These are phyloP conservation scores for Pythium phragmiticola DNA, from an alignment of 352 stramenopile species.

Conservation along the genomic window DNA sequence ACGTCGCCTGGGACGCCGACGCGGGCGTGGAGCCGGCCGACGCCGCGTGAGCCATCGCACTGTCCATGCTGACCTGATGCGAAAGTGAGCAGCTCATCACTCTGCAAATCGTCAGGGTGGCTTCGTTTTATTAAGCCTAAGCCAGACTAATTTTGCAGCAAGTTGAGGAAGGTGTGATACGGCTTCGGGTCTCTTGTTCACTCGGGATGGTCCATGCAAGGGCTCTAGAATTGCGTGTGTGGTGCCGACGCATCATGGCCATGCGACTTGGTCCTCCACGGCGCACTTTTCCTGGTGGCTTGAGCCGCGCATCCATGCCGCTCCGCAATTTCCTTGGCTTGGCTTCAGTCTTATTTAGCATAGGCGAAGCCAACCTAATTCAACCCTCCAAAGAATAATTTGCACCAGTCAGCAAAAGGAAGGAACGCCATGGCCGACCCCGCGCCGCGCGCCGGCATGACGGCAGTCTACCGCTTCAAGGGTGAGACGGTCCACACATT, in stretches of 20 bases:
- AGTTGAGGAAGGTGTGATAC: background rate
- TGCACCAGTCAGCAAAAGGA: background rate
- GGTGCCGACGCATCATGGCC: too few species aligned
- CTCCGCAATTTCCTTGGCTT: too few species aligned
- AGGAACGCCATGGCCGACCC: conserved; percentile 5
- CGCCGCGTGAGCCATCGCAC: conserved; percentile 6
- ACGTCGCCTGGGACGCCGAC: conserved; percentile 9
- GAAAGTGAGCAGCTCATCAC: conserved; percentile 5
- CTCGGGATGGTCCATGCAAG: too few species aligned
- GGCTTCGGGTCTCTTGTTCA: background rate
- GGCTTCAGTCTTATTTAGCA: background rate
- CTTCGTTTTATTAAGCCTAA: background rate
- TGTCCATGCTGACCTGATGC: conserved; percentile 3
- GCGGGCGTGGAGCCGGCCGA: conserved; percentile 9
- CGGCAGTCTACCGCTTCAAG: conserved; percentile 63
- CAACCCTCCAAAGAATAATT: background rate
- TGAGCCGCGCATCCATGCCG: background rate
- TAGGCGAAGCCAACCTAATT: too few species aligned
- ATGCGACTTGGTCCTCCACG: too few species aligned
- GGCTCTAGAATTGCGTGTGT: too few species aligned
- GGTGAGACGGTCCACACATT: conserved; percentile 68
- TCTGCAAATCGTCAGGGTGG: background rate
- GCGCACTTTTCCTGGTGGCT: too few species aligned
- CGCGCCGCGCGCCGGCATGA: conserved; percentile 33
- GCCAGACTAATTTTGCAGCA: background rate